A percentile compares a stretch with the other conserved stretches of the same genome.
Conservation (phyloP, 805 yeast species). For the Cyberlindnera nakhonratchasimensis region DNA sequence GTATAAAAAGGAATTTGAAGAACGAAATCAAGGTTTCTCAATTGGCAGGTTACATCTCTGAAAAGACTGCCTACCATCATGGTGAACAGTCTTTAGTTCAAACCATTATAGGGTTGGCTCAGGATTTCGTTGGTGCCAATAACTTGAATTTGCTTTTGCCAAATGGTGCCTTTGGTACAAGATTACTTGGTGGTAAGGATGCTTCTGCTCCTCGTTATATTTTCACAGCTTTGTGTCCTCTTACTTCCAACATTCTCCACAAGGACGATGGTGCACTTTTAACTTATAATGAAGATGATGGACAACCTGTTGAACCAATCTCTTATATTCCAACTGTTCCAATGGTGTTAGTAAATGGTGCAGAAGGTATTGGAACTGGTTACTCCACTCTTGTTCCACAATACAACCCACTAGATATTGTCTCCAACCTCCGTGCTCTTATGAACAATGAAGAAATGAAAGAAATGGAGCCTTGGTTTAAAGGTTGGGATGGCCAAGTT, state of each 20-base stretch:
- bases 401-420: conserved; percentile 82
- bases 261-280: conserved; percentile 76
- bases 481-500: conserved; percentile 90
- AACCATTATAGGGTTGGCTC: conserved; percentile 92
- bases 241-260: conserved; percentile 75
- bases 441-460: conserved; percentile 68
- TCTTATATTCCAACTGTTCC: conserved; percentile 95
- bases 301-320: conserved; percentile 89
- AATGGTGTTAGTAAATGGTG: conserved; percentile 90
- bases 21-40: conserved; percentile 86
- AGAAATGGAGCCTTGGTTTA: conserved; percentile 88
- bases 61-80: conserved; percentile 90
- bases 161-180: conserved; percentile 93
- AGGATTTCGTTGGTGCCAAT: conserved; percentile 90
- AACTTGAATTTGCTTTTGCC: conserved; percentile 83
- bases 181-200: conserved; percentile 97
- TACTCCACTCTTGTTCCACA: conserved; percentile 95
- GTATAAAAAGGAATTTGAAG: conserved; percentile 74
- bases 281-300: conserved; percentile 86
- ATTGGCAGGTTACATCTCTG: conserved; percentile 85
- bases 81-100: conserved; percentile 87
- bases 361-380: conserved; percentile 98
- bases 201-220: conserved; percentile 98
- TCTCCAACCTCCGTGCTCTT: conserved; percentile 64
- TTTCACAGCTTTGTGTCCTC: conserved; percentile 73